Percentiles rank a stretch among this genome's conserved stretches.
Conservation (phyloP, 2,329 filamentous ascomycete species). For the Penicillium psychrosexuale region DNA sequence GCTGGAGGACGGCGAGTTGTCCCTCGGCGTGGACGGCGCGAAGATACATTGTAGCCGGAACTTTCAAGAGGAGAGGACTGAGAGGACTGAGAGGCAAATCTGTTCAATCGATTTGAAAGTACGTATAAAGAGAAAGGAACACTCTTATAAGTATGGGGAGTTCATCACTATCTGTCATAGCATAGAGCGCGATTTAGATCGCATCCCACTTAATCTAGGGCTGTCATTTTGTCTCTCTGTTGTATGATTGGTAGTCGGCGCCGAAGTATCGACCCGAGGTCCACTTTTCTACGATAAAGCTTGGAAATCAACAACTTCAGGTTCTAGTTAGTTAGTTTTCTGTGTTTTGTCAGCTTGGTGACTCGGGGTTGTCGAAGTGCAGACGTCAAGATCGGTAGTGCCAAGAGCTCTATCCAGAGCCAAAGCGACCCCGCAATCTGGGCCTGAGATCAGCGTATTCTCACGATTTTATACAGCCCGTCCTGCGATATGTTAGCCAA, state of each 20-base stretch:
- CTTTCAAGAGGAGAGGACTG: not conserved
- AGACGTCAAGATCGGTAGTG: too few relatives aligned
- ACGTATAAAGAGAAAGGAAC: not conserved
- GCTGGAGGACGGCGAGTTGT: constrained; percentile 49
- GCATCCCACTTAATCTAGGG: not conserved
- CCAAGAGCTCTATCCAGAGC: too few relatives aligned
- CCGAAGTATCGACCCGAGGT: not conserved
- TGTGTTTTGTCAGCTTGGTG: too few relatives aligned
- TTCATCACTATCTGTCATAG: not conserved
- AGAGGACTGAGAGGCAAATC: not conserved
- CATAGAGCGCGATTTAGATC: not conserved
- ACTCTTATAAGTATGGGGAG: not conserved
- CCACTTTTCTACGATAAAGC: not conserved
- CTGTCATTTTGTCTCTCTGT: not conserved
- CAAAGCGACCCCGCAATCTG: too few relatives aligned
- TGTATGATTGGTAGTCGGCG: not conserved
- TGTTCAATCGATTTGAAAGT: not conserved
- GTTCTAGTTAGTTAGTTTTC: too few relatives aligned
- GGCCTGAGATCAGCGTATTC: too few relatives aligned
- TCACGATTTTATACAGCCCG: too few relatives aligned
- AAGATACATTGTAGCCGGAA: constrained; percentile 58
- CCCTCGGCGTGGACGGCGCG: constrained; percentile 53
- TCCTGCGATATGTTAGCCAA: too few relatives aligned
- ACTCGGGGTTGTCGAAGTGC: too few relatives aligned
- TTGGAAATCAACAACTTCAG: too few relatives aligned